Evolutionary conservation across 768 basidiomycete genomes (phyloP).

Genomic region (Clitopilus passeckerianus): DNA sequence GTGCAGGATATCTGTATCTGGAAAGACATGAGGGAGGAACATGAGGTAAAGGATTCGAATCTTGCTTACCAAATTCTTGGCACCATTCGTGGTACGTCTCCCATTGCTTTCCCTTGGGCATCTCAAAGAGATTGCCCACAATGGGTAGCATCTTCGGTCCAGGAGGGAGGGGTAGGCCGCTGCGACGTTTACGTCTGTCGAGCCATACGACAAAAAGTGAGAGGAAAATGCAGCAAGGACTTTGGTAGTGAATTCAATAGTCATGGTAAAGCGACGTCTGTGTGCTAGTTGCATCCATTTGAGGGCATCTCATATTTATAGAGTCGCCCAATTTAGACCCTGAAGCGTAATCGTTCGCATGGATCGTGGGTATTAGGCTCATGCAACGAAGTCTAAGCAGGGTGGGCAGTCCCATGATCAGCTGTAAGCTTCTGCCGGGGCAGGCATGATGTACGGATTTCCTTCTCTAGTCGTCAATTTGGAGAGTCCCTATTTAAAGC

Average conservation of each 20-base stretch:
- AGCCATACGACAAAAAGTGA: neutral
- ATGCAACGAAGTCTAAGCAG: no score
- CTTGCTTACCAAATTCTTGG: conserved; percentile 25
- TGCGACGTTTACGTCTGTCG: neutral
- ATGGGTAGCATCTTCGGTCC: conserved; percentile 35
- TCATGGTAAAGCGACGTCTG: neutral
- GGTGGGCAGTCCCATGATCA: no score
- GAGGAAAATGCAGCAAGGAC: neutral
- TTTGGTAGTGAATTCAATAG: neutral
- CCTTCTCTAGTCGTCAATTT: no score
- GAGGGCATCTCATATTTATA: no score
- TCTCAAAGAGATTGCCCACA: conserved; percentile 33
- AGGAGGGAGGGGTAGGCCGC: conserved; percentile 27
- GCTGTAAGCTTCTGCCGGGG: no score
- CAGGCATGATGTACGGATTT: no score
- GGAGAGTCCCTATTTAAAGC: no score
- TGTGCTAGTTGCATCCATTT: no score
- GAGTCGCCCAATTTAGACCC: no score
- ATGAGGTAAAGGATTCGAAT: neutral
- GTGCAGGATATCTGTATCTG: conserved; percentile 20
- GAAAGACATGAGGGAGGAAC: neutral
- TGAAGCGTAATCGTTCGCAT: no score
- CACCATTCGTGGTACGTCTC: conserved; percentile 34
- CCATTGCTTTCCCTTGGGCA: conserved; percentile 32
- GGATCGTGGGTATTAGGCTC: no score